These are phyloP conservation scores for Barnettozyma hawaiiensis DNA, from an alignment of 1,139 yeast species.

Conservation along the genomic window DNA sequence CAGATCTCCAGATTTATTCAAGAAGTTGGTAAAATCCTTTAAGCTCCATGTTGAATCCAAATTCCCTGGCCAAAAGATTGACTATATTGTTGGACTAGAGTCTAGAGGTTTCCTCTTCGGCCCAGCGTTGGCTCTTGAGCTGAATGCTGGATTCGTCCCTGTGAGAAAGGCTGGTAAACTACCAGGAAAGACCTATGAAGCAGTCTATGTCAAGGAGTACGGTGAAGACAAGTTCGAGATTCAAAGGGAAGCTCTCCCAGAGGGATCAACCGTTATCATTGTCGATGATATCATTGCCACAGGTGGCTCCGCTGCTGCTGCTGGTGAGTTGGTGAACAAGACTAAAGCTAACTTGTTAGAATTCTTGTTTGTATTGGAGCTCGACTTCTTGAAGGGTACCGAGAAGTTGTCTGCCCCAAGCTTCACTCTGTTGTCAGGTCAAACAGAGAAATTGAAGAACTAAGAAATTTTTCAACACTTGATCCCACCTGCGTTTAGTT, in stretches of 20 bases:
- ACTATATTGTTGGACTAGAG: conserved; percentile 89
- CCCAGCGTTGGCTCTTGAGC: conserved; percentile 85
- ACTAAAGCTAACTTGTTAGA: conserved; percentile 68
- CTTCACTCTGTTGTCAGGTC: conserved; percentile 83
- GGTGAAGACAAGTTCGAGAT: conserved; percentile 87
- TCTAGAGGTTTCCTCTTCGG: conserved; percentile 97
- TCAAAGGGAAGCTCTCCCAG: conserved; percentile 76
- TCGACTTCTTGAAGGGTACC: conserved; percentile 92
- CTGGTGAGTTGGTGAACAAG: conserved; percentile 74
- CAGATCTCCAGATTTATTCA: conserved; percentile 73
- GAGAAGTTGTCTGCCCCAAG: conserved; percentile 80
- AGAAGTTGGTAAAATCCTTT: conserved; percentile 75
- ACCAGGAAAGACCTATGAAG: conserved; percentile 76
- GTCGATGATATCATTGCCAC: conserved; percentile 98
- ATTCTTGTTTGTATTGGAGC: conserved; percentile 85
- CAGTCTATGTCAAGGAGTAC: conserved; percentile 83
- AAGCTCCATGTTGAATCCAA: conserved; percentile 60
- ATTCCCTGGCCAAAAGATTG: conserved; percentile 54
- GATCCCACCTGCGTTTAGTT: neutral
- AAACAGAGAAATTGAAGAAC: conserved; percentile 42
- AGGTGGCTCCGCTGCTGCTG: conserved; percentile 94
- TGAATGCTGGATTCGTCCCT: conserved; percentile 89
- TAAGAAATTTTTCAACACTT: neutral
- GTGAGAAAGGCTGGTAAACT: conserved; percentile 92
- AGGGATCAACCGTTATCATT: conserved; percentile 73